phyloP scores from a whole-genome alignment of 768 basidiomycete species.

The Gymnopilus dilepis region DNA sequence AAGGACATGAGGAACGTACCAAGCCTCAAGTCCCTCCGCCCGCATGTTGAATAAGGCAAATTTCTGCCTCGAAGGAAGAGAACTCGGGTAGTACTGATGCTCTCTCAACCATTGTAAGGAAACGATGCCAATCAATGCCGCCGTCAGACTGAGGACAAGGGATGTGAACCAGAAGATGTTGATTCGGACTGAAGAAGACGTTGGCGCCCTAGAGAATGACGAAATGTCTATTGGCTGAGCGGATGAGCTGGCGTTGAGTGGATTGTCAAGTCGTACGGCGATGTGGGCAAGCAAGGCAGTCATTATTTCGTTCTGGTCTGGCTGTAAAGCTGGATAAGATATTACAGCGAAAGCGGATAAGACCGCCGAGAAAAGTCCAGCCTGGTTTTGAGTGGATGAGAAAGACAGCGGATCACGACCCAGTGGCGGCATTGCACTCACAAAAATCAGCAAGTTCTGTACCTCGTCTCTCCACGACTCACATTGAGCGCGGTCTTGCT shows the following conservation, averaged over 20 bases:
- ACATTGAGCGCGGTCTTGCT: not conserved
- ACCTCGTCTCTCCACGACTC: constrained; percentile 8
- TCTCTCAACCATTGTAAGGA: constrained; percentile 24
- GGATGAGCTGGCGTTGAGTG: not conserved
- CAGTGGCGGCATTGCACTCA: too few relatives aligned
- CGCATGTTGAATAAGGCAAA: constrained; percentile 29
- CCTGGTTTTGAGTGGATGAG: too few relatives aligned
- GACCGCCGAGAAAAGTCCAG: constrained; percentile 29
- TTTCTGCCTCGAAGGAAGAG: constrained; percentile 8
- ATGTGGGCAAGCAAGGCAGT: constrained; percentile 18
- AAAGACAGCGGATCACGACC: too few relatives aligned
- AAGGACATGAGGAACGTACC: constrained; percentile 32
- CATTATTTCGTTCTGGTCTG: constrained; percentile 19
- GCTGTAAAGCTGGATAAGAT: constrained; percentile 25
- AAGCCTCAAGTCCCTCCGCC: constrained; percentile 28
- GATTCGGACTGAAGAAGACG: constrained; percentile 10
- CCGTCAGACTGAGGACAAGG: constrained; percentile 18
- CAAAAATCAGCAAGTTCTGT: not conserved
- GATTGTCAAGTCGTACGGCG: constrained; percentile 3
- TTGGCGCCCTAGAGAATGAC: not conserved
- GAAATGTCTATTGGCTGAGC: not conserved
- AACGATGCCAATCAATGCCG: constrained; percentile 18
- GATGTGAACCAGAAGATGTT: constrained; percentile 23
- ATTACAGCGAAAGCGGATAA: constrained; percentile 29
- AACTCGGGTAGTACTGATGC: constrained; percentile 10